These are phyloP conservation scores for Metschnikowia chrysomelidarum DNA, from an alignment of 805 yeast genomes.

Conservation along the genomic window DNA sequence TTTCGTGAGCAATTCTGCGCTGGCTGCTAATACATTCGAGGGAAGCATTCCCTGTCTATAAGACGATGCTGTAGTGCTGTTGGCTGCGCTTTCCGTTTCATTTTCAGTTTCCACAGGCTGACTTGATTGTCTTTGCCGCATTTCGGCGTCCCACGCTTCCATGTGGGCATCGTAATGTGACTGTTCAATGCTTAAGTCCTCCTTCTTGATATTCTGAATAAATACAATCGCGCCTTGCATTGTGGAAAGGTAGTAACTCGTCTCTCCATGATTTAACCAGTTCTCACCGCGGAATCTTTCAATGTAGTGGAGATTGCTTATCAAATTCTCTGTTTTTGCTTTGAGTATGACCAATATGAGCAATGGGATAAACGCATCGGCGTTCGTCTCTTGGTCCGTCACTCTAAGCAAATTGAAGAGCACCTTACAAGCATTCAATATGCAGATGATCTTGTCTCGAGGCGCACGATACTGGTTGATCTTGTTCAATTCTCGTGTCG, in stretches of 20 bases:
- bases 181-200: conserved; percentile 58
- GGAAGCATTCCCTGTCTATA: conserved; percentile 25
- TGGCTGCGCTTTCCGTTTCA: background rate
- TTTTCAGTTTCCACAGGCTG: background rate
- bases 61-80: conserved; percentile 7
- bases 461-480: conserved; percentile 88
- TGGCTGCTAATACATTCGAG: conserved; percentile 37
- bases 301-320: conserved; percentile 79
- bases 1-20: conserved; percentile 52
- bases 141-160: conserved; percentile 48
- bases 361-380: conserved; percentile 91
- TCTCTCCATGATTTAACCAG: conserved; percentile 76
- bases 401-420: conserved; percentile 83
- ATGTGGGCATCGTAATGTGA: conserved; percentile 56
- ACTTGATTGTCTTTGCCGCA: conserved; percentile 16
- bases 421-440: conserved; percentile 88
- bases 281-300: conserved; percentile 78
- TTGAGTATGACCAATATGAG: conserved; percentile 75
- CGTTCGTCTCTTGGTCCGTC: conserved; percentile 69
- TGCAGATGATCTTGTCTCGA: conserved; percentile 88
- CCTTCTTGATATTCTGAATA: conserved; percentile 56
- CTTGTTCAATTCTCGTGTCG: conserved; percentile 71
- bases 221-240: conserved; percentile 85
- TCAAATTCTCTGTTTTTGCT: conserved; percentile 61
- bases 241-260: conserved; percentile 88